These are phyloP conservation scores for Phytophthora vignae DNA, from an alignment of 352 stramenopile species.

Conservation along the genomic window DNA sequence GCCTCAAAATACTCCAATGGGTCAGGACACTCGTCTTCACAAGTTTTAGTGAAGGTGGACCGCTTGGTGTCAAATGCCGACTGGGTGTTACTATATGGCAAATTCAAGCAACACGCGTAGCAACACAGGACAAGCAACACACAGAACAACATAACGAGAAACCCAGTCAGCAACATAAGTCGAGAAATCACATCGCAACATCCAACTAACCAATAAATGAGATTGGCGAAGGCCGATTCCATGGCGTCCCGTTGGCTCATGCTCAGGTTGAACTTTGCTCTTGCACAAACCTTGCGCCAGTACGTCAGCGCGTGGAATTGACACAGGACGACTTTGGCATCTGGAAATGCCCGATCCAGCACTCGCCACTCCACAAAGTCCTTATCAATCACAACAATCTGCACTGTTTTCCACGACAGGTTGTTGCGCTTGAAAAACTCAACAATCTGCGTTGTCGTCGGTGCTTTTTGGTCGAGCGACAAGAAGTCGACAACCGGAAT, in stretches of 20 bases:
- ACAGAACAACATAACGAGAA: background rate
- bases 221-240: background rate
- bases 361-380: constrained; percentile 20
- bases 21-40: background rate
- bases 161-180: background rate
- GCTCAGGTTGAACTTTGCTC: constrained; percentile 13
- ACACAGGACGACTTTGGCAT: constrained; percentile 9
- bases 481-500: background rate
- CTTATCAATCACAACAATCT: constrained; percentile 22
- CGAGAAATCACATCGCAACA: too few species aligned
- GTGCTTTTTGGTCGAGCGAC: background rate
- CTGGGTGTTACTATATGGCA: constrained; percentile 3
- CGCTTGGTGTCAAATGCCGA: background rate
- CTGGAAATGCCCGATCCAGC: background rate
- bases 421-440: background rate
- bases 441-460: background rate
- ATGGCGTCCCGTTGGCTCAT: constrained; percentile 15
- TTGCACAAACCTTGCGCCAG: constrained; percentile 10
- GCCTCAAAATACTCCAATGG: constrained; percentile 12
- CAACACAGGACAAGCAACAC: constrained; percentile 6
- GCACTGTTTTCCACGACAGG: background rate
- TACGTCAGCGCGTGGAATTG: constrained; percentile 18
- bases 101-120: background rate
- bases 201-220: constrained; percentile 7
- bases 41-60: background rate